A percentile compares a stretch with the other conserved stretches of the same genome.
Evolutionary conservation across 345 rosid species (phyloP).

Genomic region (Viola odorata): DNA sequence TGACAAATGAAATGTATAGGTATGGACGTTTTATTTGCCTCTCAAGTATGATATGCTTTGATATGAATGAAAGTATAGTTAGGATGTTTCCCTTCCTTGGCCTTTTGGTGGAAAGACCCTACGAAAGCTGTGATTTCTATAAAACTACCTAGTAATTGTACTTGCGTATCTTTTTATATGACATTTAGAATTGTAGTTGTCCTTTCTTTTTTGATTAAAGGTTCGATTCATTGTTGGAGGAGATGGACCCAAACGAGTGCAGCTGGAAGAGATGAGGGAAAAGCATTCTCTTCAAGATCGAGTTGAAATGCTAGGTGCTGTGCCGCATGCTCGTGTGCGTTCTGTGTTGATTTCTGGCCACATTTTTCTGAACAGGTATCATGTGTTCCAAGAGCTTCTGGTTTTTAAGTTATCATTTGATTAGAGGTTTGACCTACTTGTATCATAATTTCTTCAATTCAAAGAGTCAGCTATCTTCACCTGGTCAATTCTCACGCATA

Average conservation of each 20-base stretch:
- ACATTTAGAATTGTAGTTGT: not conserved
- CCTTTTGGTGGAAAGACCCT: too few species aligned
- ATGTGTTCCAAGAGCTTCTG: not conserved
- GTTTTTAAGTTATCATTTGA: not conserved
- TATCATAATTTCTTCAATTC: not conserved
- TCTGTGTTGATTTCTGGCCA: slow-evolving; percentile 82
- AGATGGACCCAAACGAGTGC: slow-evolving; percentile 89
- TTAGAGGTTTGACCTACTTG: not conserved
- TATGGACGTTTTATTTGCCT: too few species aligned
- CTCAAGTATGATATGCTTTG: too few species aligned
- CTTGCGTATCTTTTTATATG: not conserved
- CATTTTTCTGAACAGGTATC: slow-evolving; percentile 80
- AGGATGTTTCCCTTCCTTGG: too few species aligned
- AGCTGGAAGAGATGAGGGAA: slow-evolving; percentile 96
- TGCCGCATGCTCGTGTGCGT: slow-evolving; percentile 78
- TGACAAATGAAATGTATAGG: too few species aligned
- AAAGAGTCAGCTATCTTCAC: too few species aligned
- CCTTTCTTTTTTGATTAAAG: slow-evolving; percentile 27
- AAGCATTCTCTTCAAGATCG: slow-evolving; percentile 93
- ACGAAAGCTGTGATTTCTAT: too few species aligned
- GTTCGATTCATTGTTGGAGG: slow-evolving; percentile 91
- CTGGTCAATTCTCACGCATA: too few species aligned
- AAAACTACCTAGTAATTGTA: too few species aligned
- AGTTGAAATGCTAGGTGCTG: slow-evolving; percentile 93
- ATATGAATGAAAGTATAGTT: too few species aligned